Conservation (phyloP, 768 basidiomycete species). For the Cystofilobasidium bisporidii region DNA sequence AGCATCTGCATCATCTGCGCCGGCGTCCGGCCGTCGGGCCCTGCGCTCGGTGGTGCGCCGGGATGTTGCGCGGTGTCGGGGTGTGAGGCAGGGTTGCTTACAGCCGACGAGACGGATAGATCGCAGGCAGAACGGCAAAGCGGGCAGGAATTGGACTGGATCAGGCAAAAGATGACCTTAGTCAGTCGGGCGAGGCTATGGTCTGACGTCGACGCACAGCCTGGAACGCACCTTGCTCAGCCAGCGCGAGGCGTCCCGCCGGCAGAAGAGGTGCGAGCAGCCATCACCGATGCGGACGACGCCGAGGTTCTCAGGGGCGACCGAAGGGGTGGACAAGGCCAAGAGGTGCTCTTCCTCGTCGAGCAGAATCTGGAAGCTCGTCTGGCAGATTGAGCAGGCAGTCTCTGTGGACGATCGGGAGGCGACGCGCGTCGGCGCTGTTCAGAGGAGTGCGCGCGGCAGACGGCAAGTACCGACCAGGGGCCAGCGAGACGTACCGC, state of each 20-base stretch:
- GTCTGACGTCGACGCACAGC: neutral
- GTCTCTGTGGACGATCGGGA: conserved; percentile 1
- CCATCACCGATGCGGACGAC: conserved; percentile 13
- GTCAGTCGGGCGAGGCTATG: no score
- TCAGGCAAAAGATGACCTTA: neutral
- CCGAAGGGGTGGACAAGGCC: conserved; percentile 13
- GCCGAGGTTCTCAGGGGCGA: conserved; percentile 12
- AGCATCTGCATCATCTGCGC: conserved; percentile 15
- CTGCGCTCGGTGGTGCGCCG: no score
- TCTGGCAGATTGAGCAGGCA: conserved; percentile 22
- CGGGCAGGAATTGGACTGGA: conserved; percentile 22
- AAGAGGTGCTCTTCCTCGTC: conserved; percentile 23
- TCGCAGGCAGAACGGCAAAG: conserved; percentile 14
- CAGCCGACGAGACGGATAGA: conserved; percentile 3
- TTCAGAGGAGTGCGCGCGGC: no score
- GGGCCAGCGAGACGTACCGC: neutral
- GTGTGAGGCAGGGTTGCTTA: neutral
- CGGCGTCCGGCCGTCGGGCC: neutral
- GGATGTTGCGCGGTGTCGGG: neutral
- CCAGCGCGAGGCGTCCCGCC: conserved; percentile 24
- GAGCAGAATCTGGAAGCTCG: conserved; percentile 6
- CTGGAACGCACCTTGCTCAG: conserved; percentile 12
- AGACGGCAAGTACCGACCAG: no score
- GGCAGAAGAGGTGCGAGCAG: conserved; percentile 19
- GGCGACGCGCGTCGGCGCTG: neutral